Conservation (phyloP, 148 eudicot species). For the Vaccinium darrowii region DNA sequence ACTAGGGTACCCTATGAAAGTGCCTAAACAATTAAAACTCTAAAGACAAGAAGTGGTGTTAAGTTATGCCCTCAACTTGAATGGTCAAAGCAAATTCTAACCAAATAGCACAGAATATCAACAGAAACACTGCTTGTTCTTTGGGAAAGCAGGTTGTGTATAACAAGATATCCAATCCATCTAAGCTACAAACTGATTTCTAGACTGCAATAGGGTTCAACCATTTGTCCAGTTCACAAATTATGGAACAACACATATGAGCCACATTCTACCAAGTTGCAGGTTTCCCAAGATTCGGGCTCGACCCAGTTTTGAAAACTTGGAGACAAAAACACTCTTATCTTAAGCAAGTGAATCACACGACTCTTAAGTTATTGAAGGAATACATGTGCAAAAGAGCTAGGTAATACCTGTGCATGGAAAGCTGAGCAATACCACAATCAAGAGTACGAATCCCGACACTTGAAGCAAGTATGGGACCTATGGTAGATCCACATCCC, state of each 20-base stretch:
- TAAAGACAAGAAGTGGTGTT: background rate
- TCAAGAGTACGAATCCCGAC: constrained; percentile 95
- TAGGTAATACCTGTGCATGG: constrained; percentile 90
- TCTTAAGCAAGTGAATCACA: background rate
- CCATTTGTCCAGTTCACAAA: too few species aligned
- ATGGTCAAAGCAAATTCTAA: background rate
- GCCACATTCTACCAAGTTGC: background rate
- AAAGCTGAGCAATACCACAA: constrained; percentile 29
- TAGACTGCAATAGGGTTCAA: too few species aligned
- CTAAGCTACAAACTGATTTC: background rate
- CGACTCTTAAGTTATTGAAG: background rate
- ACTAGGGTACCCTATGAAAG: too few species aligned
- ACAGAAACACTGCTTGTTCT: background rate
- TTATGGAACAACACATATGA: background rate
- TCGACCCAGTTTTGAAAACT: background rate
- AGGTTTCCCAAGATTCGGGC: background rate
- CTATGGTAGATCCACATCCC: constrained; percentile 99
- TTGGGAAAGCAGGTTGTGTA: background rate
- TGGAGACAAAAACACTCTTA: too few species aligned
- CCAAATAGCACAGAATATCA: background rate
- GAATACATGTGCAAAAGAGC: constrained; percentile 52
- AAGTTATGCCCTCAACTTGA: background rate
- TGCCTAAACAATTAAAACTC: too few species aligned
- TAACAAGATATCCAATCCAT: background rate
- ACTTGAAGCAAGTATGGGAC: constrained; percentile 96